Base-by-base conservation (phyloP, 2,329 filamentous ascomycete species). In the Botrytis paeoniae region DNA sequence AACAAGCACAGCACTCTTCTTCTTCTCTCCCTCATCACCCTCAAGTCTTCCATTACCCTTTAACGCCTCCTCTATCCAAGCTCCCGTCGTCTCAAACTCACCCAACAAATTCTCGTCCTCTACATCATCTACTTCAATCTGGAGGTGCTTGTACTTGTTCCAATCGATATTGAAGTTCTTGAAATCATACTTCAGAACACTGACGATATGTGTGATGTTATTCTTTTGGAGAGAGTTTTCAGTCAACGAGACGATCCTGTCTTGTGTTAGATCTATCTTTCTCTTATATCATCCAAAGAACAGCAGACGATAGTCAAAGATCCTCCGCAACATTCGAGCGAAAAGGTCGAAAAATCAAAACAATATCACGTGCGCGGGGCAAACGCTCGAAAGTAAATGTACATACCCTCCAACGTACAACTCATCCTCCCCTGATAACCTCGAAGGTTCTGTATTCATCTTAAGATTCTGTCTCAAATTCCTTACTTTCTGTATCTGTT, bases 151-250 rank as follows among this genome's bases (percentile, higher is more conserved):
- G 81, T 90, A 94, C 60, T 86, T 85, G 75, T 88, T 85, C 79
- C 85, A 86, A 75, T 70, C 57, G n/a, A 69, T 70, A 39, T 73
- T 70, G 89, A 90, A 59, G 86, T 85, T 74, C 84, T 83, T 77
- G 86, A 83, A 77, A 88, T 88, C 86, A 77, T 91, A 86, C 64
- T 89, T 88, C 74, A 95, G 82, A 59, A 96, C 92, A 7, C 95
- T 97, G n/a, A 98, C 86, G 43, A 98, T 88, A 83, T 98, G 95
- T 4, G 94, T 97, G 81, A 99, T 94, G 76, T 91, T 90, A 77
- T 90, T 89, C 75, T 92, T 88, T 76, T 88, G 84, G 66, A 98
- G 86, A 51, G 90, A 87, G 71, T 91, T 87, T 74, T 90, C 90
- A 75, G 92, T 90, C 74, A 91, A 90, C 75, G 98, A 84, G 60